A percentile compares a stretch with the other conserved stretches of the same genome.
These are phyloP conservation scores for Sanghuangporus weigelae DNA, from an alignment of 1,284 basidiomycete genomes.

Conservation along the genomic window DNA sequence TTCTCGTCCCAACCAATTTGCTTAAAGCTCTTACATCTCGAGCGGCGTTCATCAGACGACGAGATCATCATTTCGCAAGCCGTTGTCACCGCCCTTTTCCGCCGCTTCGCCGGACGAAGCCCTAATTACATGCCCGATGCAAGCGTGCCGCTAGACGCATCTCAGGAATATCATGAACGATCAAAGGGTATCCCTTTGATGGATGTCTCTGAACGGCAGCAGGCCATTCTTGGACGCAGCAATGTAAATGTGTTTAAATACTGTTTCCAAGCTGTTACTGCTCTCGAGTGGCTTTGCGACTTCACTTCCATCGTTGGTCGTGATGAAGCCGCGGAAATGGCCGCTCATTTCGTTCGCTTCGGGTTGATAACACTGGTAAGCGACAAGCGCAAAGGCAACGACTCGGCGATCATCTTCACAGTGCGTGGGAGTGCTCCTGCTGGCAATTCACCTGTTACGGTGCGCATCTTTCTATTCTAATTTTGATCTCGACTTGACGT, in stretches of 20 bases:
- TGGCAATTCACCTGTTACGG: constrained; percentile 67
- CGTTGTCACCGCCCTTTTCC: constrained; percentile 93
- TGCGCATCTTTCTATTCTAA: constrained; percentile 34
- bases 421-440: constrained; percentile 73
- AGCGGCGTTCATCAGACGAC: constrained; percentile 88
- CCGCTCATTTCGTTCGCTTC: constrained; percentile 96
- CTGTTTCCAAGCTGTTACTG: constrained; percentile 83
- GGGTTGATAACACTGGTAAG: constrained; percentile 85
- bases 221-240: constrained; percentile 45
- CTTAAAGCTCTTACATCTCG: constrained; percentile 96
- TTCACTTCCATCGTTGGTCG: constrained; percentile 94
- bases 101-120: constrained; percentile 84
- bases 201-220: constrained; percentile 60
- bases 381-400: constrained; percentile 84
- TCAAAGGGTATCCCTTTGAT: constrained; percentile 71
- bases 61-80: constrained; percentile 95
- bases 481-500: constrained; percentile 16
- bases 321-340: constrained; percentile 96
- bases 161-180: constrained; percentile 73
- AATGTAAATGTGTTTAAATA: constrained; percentile 54
- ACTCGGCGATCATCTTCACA: constrained; percentile 84
- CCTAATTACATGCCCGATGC: constrained; percentile 68
- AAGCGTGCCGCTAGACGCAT: constrained; percentile 52
- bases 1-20: constrained; percentile 95
- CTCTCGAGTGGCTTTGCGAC: constrained; percentile 96